Percentiles rank a stretch among this genome's conserved stretches.
phyloP scores from a whole-genome alignment of 306 rosid species.

The Cicer chorassanicum region DNA sequence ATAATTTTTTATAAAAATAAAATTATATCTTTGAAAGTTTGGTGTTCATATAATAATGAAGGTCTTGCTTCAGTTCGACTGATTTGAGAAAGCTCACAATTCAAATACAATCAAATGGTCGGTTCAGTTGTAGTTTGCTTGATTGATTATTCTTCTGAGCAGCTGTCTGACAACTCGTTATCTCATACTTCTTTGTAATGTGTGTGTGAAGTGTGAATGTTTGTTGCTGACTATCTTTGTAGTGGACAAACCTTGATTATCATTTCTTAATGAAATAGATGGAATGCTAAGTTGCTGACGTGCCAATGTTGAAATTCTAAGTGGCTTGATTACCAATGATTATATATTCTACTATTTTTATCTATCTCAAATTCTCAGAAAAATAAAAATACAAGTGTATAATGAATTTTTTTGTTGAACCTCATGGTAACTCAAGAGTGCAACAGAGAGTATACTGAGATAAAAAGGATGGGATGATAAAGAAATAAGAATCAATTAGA shows the following conservation, averaged over 20 bases:
- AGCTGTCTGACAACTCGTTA: not conserved
- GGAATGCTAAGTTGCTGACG: not conserved
- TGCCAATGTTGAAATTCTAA: not conserved
- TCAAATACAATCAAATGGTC: conserved; percentile 49
- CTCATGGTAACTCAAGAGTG: no score
- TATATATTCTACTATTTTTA: not conserved
- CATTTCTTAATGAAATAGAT: conserved; percentile 26
- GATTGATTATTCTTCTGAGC: conserved; percentile 38
- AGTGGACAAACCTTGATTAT: conserved; percentile 1
- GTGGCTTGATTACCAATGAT: not conserved
- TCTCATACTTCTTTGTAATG: conserved; percentile 31
- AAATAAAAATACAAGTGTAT: no score
- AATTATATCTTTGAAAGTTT: no score
- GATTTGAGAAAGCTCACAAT: no score
- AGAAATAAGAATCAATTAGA: no score
- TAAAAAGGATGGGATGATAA: no score
- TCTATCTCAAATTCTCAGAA: not conserved
- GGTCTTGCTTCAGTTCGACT: no score
- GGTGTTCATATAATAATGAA: no score
- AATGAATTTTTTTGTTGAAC: no score
- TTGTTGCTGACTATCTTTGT: not conserved
- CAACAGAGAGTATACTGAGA: no score
- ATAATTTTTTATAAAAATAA: no score
- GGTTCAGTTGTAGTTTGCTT: conserved; percentile 68
- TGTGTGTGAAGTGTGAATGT: not conserved